These are phyloP conservation scores for Crotalaria pallida DNA, from an alignment of 306 rosid genomes.

Conservation along the genomic window DNA sequence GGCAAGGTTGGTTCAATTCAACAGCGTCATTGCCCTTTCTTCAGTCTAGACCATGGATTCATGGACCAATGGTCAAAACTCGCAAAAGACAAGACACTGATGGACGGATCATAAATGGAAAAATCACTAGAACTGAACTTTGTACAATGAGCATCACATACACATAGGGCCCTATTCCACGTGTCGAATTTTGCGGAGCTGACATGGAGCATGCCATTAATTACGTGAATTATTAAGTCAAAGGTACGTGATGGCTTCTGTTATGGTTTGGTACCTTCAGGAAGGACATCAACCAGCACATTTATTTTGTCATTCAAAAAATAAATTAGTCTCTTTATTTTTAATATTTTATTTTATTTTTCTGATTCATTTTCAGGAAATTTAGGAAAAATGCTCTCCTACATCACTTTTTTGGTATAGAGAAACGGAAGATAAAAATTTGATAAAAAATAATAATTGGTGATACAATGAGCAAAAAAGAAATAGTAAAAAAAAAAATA, in stretches of 20 bases:
- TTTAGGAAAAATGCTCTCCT: too few relatives aligned
- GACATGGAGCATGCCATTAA: neutral
- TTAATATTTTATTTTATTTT: too few relatives aligned
- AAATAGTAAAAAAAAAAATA: too few relatives aligned
- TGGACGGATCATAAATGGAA: constrained; percentile 1
- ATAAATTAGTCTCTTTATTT: too few relatives aligned
- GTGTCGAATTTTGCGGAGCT: neutral
- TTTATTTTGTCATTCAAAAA: too few relatives aligned
- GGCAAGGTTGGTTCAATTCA: too few relatives aligned
- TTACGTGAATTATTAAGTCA: neutral
- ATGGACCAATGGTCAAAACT: constrained; percentile 8
- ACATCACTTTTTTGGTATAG: too few relatives aligned
- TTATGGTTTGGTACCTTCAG: neutral
- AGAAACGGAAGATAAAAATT: too few relatives aligned
- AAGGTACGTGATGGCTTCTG: neutral
- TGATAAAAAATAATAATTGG: too few relatives aligned
- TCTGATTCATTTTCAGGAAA: too few relatives aligned
- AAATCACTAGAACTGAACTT: neutral
- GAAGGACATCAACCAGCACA: too few relatives aligned
- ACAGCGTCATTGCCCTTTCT: neutral
- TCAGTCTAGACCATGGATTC: neutral
- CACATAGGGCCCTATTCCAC: neutral
- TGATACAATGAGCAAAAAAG: too few relatives aligned
- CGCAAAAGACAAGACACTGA: neutral
- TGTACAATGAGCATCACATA: neutral